Conservation (phyloP, 1,284 basidiomycete species). For the Vanrija pseudolonga region DNA sequence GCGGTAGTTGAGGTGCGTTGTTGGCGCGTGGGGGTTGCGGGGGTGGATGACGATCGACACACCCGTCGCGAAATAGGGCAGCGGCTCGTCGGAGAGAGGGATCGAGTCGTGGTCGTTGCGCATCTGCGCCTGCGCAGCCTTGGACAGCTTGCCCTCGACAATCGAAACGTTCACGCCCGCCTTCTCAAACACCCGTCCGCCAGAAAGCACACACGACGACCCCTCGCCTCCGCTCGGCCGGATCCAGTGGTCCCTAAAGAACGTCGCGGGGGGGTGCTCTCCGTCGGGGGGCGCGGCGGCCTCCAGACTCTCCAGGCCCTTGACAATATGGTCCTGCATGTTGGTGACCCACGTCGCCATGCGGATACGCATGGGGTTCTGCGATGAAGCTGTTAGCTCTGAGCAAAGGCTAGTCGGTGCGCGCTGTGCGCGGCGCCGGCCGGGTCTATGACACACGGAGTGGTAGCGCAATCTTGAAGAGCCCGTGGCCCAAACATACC, state of each 20-base stretch:
- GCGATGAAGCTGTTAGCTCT: slow-evolving; percentile 9
- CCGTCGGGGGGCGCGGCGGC: slow-evolving; percentile 51
- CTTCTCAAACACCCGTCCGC: slow-evolving; percentile 79
- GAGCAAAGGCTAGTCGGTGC: too few relatives aligned
- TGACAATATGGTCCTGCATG: slow-evolving; percentile 80
- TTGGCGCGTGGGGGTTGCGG: slow-evolving; percentile 82
- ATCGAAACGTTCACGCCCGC: slow-evolving; percentile 94
- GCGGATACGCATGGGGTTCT: slow-evolving; percentile 67
- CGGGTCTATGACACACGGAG: slow-evolving; percentile 8
- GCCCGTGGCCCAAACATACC: slow-evolving; percentile 26
- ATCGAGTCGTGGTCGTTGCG: slow-evolving; percentile 75
- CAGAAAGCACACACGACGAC: slow-evolving; percentile 79
- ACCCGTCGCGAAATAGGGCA: slow-evolving; percentile 93
- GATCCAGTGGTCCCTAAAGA: slow-evolving; percentile 84
- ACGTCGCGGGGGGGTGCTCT: slow-evolving; percentile 52
- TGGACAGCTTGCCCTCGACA: slow-evolving; percentile 83
- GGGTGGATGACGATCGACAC: slow-evolving; percentile 92
- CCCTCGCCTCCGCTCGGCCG: slow-evolving; percentile 77
- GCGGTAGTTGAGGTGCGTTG: slow-evolving; percentile 95
- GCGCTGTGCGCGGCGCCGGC: too few relatives aligned
- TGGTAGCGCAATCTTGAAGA: slow-evolving; percentile 10
- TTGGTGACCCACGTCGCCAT: slow-evolving; percentile 74
- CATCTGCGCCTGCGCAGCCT: slow-evolving; percentile 89
- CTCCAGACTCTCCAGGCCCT: slow-evolving; percentile 74
- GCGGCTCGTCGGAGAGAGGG: slow-evolving; percentile 58